Evolutionary conservation across 257 asterid genomes (phyloP).

Genomic region (Nicotiana tabacum): DNA sequence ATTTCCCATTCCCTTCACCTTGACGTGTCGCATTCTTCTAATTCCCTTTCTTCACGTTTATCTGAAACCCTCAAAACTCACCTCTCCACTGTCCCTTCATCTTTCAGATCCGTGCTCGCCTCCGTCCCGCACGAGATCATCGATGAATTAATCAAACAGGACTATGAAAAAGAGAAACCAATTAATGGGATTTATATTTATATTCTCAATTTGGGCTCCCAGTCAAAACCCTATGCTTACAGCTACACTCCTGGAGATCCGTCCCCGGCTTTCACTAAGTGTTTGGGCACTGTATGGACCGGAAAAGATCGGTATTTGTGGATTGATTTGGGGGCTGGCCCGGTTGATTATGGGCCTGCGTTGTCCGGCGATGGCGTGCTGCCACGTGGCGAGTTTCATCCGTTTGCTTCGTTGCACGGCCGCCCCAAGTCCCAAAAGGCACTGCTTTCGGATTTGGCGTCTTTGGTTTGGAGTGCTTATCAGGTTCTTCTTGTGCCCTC

Average conservation of each 20-base stretch:
- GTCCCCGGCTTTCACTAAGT: constrained; percentile 69
- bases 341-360: constrained; percentile 93
- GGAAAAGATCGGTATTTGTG: constrained; percentile 86
- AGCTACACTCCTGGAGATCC: constrained; percentile 70
- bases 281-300: constrained; percentile 84
- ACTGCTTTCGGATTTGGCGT: constrained; percentile 73
- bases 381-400: constrained; percentile 95
- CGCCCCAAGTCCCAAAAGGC: constrained; percentile 79
- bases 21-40: constrained; percentile 38
- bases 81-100: constrained; percentile 35
- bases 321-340: constrained; percentile 96
- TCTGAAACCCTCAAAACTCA: constrained; percentile 45
- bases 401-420: constrained; percentile 78
- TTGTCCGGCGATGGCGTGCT: constrained; percentile 90
- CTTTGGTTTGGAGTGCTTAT: constrained; percentile 89
- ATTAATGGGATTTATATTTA: constrained; percentile 59
- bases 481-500: constrained; percentile 92
- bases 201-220: constrained; percentile 60
- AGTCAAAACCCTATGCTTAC: constrained; percentile 58
- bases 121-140: constrained; percentile 49
- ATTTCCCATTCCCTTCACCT: constrained; percentile 78
- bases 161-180: constrained; percentile 57
- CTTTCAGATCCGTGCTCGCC: constrained; percentile 57
- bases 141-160: constrained; percentile 54
- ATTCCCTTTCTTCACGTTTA: constrained; percentile 42